These are phyloP conservation scores for Cryptococcus deneoformans DNA, from an alignment of 1,284 basidiomycete species.

Conservation along the genomic window DNA sequence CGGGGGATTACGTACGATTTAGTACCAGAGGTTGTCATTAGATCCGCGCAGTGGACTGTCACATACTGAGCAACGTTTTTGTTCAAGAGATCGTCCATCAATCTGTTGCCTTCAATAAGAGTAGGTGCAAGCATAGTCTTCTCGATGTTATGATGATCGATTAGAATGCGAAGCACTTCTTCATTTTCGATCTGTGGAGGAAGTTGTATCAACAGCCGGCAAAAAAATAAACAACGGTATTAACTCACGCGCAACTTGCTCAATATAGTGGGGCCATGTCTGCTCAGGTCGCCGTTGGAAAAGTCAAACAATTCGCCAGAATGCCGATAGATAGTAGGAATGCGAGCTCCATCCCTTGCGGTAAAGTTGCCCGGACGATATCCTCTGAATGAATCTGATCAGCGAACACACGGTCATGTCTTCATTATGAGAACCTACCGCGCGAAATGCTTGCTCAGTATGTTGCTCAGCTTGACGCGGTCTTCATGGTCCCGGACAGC, in stretches of 20 bases:
- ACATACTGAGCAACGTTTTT: slow-evolving; percentile 11
- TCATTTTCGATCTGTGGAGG: slow-evolving; percentile 64
- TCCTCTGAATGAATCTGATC: slow-evolving; percentile 12
- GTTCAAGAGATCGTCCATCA: slow-evolving; percentile 52
- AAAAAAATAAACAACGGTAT: neutral
- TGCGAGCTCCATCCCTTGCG: neutral
- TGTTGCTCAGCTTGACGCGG: slow-evolving; percentile 57
- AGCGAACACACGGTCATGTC: slow-evolving; percentile 52
- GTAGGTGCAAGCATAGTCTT: slow-evolving; percentile 61
- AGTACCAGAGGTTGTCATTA: slow-evolving; percentile 16
- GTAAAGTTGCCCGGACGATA: slow-evolving; percentile 17
- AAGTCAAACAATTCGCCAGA: slow-evolving; percentile 76
- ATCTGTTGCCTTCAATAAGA: slow-evolving; percentile 60
- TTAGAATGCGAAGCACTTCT: slow-evolving; percentile 74
- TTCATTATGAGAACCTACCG: slow-evolving; percentile 26
- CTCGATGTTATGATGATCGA: slow-evolving; percentile 74
- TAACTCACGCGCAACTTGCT: slow-evolving; percentile 73
- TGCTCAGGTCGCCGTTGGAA: slow-evolving; percentile 61
- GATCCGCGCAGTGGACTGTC: slow-evolving; percentile 28
- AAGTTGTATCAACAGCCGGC: neutral
- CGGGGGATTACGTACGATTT: neutral
- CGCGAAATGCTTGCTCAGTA: slow-evolving; percentile 53
- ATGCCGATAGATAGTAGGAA: slow-evolving; percentile 61
- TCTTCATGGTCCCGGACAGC: slow-evolving; percentile 75
- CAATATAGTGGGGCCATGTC: slow-evolving; percentile 67